phyloP scores from a whole-genome alignment of 106 monocot genomes.

The Ottelia alismoides region DNA sequence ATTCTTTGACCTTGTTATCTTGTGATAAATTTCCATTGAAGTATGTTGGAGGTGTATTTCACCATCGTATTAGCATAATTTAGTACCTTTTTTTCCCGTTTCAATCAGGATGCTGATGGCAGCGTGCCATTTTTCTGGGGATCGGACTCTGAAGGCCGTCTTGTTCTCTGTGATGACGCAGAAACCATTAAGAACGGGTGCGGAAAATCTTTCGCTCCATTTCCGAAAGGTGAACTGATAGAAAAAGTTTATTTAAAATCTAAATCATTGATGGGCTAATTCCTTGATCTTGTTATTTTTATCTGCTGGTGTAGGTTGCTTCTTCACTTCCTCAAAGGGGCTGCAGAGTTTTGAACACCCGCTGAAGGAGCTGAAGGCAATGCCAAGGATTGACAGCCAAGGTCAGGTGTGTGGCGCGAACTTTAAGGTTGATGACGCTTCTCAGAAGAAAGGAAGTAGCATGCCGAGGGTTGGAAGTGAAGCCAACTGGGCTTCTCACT shows the following conservation, averaged over 20 bases:
- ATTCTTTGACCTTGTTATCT: too few species aligned
- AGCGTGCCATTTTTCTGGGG: conserved; percentile 66
- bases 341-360: conserved; percentile 94
- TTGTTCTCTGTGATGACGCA: conserved; percentile 69
- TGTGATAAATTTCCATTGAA: neutral
- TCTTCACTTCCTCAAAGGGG: conserved; percentile 87
- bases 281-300: too few species aligned
- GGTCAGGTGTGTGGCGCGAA: conserved; percentile 82
- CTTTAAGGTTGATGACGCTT: conserved; percentile 78
- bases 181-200: conserved; percentile 57
- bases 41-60: too few species aligned
- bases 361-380: conserved; percentile 89
- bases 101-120: conserved; percentile 53
- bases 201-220: conserved; percentile 88
- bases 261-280: neutral
- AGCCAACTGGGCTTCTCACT: too few species aligned
- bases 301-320: conserved; percentile 47
- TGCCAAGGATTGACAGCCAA: conserved; percentile 98
- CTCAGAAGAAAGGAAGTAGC: conserved; percentile 51
- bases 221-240: conserved; percentile 44
- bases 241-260: neutral
- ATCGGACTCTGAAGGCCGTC: conserved; percentile 62
- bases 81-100: neutral
- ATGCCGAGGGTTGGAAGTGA: conserved; percentile 93
- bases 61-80: too few species aligned